Evolutionary conservation across 176 grass and related monocot genomes (phyloP), one percentile per base, ranked within the genome.

Genomic region (Alopecurus myosuroides): DNA sequence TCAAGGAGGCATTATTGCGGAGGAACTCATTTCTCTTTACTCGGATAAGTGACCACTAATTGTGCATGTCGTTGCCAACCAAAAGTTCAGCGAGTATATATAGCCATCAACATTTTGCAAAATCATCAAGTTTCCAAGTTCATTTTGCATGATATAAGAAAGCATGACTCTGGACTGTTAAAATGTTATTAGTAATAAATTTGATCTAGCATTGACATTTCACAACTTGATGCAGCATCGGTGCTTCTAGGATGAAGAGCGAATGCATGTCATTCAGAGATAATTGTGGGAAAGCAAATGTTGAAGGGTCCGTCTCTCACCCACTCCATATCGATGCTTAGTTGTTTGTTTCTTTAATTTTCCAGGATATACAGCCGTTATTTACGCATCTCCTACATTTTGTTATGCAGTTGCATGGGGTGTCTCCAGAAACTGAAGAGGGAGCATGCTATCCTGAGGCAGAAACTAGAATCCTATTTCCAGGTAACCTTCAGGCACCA

Each of bases 381-480:
- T 80, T 77, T 52, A 57, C 58, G n/a, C 29, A 5, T 33, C 40
- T 88, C 48, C 22, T 63, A 33, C 70, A 25, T 76, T 88, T 44
- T 66, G 40, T 10, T 80, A 58, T 91, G 76, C 94, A 99, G 97
- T 82, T 99, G 97, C 80, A 66, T 80, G 76, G 89, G 51, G 79
- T 99, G 90, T 65, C 92, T 94, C 81, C 94, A 94, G 82, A 94
- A 92, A 85, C 75, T 96, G 68, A 97, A 99, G 88, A 94, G 88
- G 82, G 97, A 99, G 81, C 97, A 99, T 57, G 80, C 79, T 62
- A 41, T 53, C 75, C 74, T 99, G 78, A 92, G 90, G 76, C 88
- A 97, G 76, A 99, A 99, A 81, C 81, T 99, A 65, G 97, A 99
- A 82, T 89, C 92, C 70, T 99, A 99, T 88, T 99, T 99, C 82